Conservation (phyloP, 805 yeast species). For the Zygoascus bituminiphila region DNA sequence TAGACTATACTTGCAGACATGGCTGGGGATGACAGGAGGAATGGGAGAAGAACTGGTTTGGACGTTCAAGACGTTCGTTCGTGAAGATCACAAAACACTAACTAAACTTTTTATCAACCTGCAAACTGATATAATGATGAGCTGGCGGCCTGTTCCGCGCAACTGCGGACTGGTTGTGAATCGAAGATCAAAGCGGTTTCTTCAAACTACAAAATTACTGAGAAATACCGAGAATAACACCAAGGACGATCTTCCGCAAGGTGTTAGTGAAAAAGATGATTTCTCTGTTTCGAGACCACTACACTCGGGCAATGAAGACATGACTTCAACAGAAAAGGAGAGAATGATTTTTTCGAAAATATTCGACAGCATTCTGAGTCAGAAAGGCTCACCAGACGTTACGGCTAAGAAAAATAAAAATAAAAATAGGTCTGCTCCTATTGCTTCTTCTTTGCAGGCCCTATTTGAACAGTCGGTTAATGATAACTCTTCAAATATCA, state of each 20-base stretch:
- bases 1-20: constrained; percentile 44
- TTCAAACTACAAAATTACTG: too few relatives aligned
- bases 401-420: neutral
- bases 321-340: constrained; percentile 15
- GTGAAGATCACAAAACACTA: neutral
- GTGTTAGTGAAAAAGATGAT: neutral
- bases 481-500: constrained; percentile 3
- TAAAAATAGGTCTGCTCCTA: neutral
- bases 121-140: too few relatives aligned
- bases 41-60: neutral
- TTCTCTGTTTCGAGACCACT: constrained; percentile 10
- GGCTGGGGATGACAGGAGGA: neutral
- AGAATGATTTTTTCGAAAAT: constrained; percentile 15
- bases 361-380: constrained; percentile 15
- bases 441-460: constrained; percentile 12
- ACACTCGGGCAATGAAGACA: constrained; percentile 3
- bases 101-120: too few relatives aligned
- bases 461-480: constrained; percentile 14
- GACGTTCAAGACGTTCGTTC: neutral
- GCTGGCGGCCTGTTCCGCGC: too few relatives aligned
- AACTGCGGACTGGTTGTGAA: too few relatives aligned
- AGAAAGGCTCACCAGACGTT: constrained; percentile 3
- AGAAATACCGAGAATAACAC: too few relatives aligned
- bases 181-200: too few relatives aligned
- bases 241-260: too few relatives aligned